Evolutionary conservation across 202 grass and related monocot species (phyloP), one percentile per base, ranked within the genome.

Genomic region (Hordeum pubiflorum): DNA sequence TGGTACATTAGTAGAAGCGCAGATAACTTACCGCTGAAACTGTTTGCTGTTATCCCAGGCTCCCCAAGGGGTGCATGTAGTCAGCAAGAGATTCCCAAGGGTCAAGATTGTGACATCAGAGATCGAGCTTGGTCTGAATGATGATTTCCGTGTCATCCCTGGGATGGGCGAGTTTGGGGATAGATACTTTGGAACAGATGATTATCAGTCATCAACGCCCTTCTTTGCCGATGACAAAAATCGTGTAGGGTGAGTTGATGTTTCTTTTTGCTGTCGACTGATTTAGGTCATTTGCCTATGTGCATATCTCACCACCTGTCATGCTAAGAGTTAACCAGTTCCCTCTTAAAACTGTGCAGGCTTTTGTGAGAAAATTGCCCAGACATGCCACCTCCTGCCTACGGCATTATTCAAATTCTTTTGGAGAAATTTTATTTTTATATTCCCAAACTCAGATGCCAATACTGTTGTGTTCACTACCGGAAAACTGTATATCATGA

Each of bases 111-210:
- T 98, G 75, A 98, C 95, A 22, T 98, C 95, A 0, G 95, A 98
- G 82, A 94, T 98, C 79, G 95, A 98, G 31, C 81, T 86, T 54
- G 95, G 95, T 71, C 67, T 98, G 48, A 98, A 94, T 37, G 88
- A 94, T 38, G 90, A 94, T 87, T 91, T 86, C 48, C 90, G 90
- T 41, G 92, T 98, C 34, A 78, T 93, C 66, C 94, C 94, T 61
- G 94, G 94, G 40, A 93, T 97, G 94, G 94, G 94, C 5, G 91
- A 97, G 64, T 97, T 97, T 88, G 94, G 94, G 63, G 94, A 97
- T 79, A 87, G 94, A 48, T 97, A 97, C 68, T 97, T 97, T 3
- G 94, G 94, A 44, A 97, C 94, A 50, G 94, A 94, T 67, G 87
- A 97, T 80, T 91, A 90, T 73, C 91, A 91, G 69, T 86, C 88